Percentiles rank a stretch among this genome's conserved stretches.
These are phyloP conservation scores for Candida ovalis DNA, from an alignment of 805 yeast species.

Conservation along the genomic window DNA sequence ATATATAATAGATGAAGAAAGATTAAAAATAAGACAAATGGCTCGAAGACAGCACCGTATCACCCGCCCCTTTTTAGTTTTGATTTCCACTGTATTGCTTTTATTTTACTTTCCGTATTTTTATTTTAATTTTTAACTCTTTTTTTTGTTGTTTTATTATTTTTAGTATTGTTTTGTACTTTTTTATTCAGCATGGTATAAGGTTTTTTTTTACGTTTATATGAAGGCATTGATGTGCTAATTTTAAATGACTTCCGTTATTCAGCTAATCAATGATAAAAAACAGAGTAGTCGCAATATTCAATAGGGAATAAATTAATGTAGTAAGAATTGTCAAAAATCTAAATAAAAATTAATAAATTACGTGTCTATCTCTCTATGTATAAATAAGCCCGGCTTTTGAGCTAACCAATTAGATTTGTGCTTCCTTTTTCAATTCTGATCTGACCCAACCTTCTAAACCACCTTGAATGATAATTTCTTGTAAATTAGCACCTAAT, in stretches of 20 bases:
- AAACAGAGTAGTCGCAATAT: too few species aligned
- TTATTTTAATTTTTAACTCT: neutral
- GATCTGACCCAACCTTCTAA: conserved; percentile 96
- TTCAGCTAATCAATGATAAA: neutral
- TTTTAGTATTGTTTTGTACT: neutral
- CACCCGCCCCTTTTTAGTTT: neutral
- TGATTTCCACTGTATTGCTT: neutral
- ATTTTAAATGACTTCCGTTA: too few species aligned
- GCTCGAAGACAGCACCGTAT: neutral
- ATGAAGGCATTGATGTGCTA: neutral
- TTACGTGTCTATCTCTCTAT: neutral
- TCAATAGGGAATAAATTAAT: neutral
- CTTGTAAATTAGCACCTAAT: conserved; percentile 91
- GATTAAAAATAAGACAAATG: neutral
- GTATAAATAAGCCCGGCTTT: neutral
- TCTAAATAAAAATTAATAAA: neutral
- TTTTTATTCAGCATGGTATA: neutral
- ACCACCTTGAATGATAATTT: conserved; percentile 95
- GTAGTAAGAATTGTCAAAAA: neutral
- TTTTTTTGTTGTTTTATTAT: neutral
- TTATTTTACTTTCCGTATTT: neutral
- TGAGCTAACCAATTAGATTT: too few species aligned
- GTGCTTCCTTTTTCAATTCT: conserved; percentile 40
- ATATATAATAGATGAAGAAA: neutral
- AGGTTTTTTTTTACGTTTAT: neutral